Percentiles rank a stretch among this genome's conserved stretches.
These are phyloP conservation scores for Phytophthora cactorum DNA, from an alignment of 352 stramenopile genomes.

Conservation along the genomic window DNA sequence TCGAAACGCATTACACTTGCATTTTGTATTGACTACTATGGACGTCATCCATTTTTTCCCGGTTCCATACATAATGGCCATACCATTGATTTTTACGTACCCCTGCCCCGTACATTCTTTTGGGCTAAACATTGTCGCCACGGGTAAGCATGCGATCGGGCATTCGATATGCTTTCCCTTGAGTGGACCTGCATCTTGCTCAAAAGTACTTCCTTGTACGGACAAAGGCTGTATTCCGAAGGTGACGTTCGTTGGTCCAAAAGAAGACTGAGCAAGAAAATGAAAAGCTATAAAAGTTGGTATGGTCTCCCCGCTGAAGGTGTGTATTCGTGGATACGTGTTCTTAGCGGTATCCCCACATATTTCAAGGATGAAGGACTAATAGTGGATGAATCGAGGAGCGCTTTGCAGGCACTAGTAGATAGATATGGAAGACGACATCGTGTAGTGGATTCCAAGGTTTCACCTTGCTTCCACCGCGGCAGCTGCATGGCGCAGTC, in stretches of 20 bases:
- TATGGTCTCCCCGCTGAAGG: constrained; percentile 7
- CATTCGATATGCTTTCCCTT: constrained; percentile 17
- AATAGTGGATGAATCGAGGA: constrained; percentile 2
- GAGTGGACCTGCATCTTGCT: background rate
- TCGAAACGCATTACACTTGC: too few relatives aligned
- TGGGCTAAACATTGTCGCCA: background rate
- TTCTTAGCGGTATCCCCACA: background rate
- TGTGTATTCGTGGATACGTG: constrained; percentile 10
- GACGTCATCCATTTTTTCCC: too few relatives aligned
- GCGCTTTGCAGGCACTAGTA: too few relatives aligned
- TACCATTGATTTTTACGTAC: too few relatives aligned
- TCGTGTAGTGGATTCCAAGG: background rate
- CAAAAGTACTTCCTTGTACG: background rate
- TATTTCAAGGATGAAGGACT: constrained; percentile 8
- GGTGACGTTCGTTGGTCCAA: constrained; percentile 8
- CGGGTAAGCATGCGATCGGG: constrained; percentile 2
- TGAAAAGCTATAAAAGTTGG: background rate
- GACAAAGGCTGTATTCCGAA: background rate
- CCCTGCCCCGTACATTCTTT: background rate
- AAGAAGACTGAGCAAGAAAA: constrained; percentile 1
- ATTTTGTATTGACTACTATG: too few relatives aligned
- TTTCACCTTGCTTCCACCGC: too few relatives aligned
- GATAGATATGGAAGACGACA: too few relatives aligned
- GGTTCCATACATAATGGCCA: too few relatives aligned
- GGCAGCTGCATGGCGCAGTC: too few relatives aligned